Conservation (phyloP, 495 filamentous ascomycete genomes). For the Penicillium ucsense region DNA sequence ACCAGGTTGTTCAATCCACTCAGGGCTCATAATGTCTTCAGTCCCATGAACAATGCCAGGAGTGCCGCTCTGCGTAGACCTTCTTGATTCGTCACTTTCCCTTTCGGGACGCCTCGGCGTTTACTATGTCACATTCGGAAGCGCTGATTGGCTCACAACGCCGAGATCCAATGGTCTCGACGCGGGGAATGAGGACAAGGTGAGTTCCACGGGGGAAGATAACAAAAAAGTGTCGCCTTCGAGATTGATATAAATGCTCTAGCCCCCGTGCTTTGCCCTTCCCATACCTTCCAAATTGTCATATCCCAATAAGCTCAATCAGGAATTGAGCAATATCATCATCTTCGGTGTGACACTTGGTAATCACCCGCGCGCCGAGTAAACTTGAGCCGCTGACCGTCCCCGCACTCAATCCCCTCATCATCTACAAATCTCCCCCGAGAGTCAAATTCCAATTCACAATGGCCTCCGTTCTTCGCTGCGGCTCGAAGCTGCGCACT, state of each 20-base stretch:
- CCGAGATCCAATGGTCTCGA: conserved; percentile 16
- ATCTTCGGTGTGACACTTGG: not conserved
- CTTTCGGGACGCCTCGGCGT: conserved; percentile 10
- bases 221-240: conserved; percentile 2
- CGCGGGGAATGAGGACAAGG: conserved; percentile 14
- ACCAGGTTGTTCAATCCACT: not conserved
- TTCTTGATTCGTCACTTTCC: conserved; percentile 17
- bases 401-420: conserved; percentile 5
- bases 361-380: not conserved
- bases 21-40: not conserved
- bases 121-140: not conserved
- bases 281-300: no score
- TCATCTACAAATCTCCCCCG: conserved; percentile 1
- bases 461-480: conserved; percentile 40
- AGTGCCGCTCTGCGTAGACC: conserved; percentile 15
- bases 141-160: conserved; percentile 12
- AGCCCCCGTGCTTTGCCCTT: conserved; percentile 4
- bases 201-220: conserved; percentile 8
- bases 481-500: conserved; percentile 31
- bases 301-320: no score
- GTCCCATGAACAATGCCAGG: not conserved
- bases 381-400: conserved; percentile 4
- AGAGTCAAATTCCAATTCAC: conserved; percentile 4
- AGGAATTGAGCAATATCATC: no score
- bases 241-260: conserved; percentile 14